Base-by-base conservation (phyloP, 768 basidiomycete species). In the Pulveroboletus ravenelii region DNA sequence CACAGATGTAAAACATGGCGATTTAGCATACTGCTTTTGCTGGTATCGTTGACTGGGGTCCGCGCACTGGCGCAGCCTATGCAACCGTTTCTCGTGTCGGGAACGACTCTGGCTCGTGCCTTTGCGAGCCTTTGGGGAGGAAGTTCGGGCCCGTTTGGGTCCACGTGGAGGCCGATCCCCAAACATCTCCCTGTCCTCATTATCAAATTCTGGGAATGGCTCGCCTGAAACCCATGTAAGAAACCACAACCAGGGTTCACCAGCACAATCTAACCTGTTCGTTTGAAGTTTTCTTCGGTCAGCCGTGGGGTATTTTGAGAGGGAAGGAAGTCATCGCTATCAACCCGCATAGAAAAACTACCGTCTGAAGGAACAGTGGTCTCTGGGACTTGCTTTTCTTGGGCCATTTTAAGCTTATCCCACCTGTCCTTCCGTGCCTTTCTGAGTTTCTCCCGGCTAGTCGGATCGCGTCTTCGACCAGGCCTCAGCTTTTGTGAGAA, bases 91-190 rank as follows among this genome's bases (percentile, higher is more conserved):
- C 48, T 78, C 73, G 14, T 76, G 70, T 45, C 70, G 72, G 3
- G 55, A 51, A 35, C 68, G 69, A 41, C 69, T 74, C 10, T 69
- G 62, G 30, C 70, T 69, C 4, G 74, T 48, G 29, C 68, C 69
- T n/a, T 69, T 74, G 56, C 69, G 72, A 17, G 65, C 56, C 30
- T 62, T 59, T 14, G 78, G 79, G 20, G 83, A 77, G 2, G 68
- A 59, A 1, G 74, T 81, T 46, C 84, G 74, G 25, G 72, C 71
- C 13, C 81, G 77, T 61, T 85, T 85, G 18, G 60, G 14, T 41
- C 39, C 31, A 18, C 27, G 56, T 32, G 60, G 46, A 62, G 56
- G 47, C 62, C 65, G n/a, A 59, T 63, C 69, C 53, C 23, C 63
- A 45, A 50, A 70, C 74, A 53, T 51, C 25, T 10, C 41, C 25